These are phyloP conservation scores for Patellifolia procumbens DNA, from an alignment of 179 eudicot genomes.

Conservation along the genomic window DNA sequence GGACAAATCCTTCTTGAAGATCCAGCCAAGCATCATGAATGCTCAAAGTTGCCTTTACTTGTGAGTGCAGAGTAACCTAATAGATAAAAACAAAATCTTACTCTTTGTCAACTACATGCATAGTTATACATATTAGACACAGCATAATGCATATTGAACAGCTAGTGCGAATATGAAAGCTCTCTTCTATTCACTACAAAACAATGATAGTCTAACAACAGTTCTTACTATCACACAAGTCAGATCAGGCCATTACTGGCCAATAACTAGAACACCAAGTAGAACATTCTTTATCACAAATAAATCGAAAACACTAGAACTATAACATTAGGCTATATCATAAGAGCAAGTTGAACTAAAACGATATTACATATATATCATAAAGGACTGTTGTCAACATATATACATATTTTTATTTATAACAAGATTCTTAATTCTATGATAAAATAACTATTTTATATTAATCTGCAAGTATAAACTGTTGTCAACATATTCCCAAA, in stretches of 20 bases:
- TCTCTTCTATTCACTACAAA: not conserved
- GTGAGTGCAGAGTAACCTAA: conserved; percentile 90
- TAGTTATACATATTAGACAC: conserved; percentile 8
- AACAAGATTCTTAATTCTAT: too few species aligned
- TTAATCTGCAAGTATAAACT: too few species aligned
- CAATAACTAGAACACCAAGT: not conserved
- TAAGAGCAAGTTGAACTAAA: not conserved
- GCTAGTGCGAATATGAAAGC: too few species aligned
- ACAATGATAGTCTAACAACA: not conserved
- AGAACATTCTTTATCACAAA: not conserved
- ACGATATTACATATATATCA: too few species aligned
- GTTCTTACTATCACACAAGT: not conserved
- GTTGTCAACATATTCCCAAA: too few species aligned
- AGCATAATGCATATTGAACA: too few species aligned
- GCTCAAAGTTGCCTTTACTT: conserved; percentile 83
- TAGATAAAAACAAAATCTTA: not conserved
- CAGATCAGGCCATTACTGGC: not conserved
- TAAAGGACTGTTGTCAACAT: too few species aligned
- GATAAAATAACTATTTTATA: too few species aligned
- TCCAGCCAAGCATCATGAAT: conserved; percentile 95
- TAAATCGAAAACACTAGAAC: too few species aligned
- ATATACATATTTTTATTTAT: too few species aligned
- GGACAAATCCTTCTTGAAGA: conserved; percentile 96
- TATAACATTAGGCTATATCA: not conserved
- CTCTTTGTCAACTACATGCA: conserved; percentile 1